These are phyloP conservation scores for Botrytis squamosa DNA, from an alignment of 2,329 filamentous ascomycete genomes.

Conservation along the genomic window DNA sequence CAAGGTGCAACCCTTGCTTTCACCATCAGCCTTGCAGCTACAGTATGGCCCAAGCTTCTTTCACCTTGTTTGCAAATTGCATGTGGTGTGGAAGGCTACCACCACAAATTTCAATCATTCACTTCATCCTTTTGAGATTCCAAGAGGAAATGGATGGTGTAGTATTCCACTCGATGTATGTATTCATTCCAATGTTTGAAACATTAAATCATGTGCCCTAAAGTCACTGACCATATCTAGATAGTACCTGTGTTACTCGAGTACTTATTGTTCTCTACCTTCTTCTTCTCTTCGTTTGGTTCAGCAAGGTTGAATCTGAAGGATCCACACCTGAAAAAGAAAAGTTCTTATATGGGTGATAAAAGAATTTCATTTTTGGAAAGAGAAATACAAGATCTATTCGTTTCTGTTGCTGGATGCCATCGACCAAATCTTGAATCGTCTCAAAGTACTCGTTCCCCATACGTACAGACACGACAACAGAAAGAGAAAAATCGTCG, in stretches of 20 bases:
- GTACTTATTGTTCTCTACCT: background rate
- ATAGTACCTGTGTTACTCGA: background rate
- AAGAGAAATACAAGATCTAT: slow-evolving; percentile 13
- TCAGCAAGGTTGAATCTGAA: slow-evolving; percentile 12
- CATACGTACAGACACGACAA: slow-evolving; percentile 5
- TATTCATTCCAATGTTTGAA: background rate
- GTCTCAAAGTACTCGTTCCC: background rate
- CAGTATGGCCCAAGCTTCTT: slow-evolving; percentile 18
- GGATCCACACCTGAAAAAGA: background rate
- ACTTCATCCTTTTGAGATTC: background rate
- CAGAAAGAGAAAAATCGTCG: background rate
- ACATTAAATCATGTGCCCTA: too few relatives aligned
- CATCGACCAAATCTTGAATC: slow-evolving; percentile 5
- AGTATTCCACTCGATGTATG: background rate
- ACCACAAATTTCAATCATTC: slow-evolving; percentile 3
- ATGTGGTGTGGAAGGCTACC: background rate
- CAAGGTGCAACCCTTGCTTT: slow-evolving; percentile 13
- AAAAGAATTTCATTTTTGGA: slow-evolving; percentile 13
- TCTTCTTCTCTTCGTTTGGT: background rate
- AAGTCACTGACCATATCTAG: background rate
- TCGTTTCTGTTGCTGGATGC: slow-evolving; percentile 18
- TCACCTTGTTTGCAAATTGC: background rate
- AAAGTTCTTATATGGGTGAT: background rate
- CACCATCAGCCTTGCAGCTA: slow-evolving; percentile 16
- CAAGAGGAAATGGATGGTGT: background rate